Evolutionary conservation across 805 yeast species (phyloP).

Genomic region (Metschnikowia baotianmanensis): DNA sequence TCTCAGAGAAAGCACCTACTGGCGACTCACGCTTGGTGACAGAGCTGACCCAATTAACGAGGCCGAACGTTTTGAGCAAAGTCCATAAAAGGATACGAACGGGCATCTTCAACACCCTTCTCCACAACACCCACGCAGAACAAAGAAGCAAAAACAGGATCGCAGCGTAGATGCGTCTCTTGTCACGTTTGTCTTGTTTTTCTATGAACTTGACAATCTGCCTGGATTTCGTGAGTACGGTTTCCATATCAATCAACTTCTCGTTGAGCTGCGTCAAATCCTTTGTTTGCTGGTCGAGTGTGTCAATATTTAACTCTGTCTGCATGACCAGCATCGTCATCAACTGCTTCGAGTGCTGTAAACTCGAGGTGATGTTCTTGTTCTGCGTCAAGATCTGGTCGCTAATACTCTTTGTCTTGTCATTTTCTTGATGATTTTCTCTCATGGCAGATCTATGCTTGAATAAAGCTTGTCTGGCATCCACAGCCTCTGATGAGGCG

Average conservation of each 20-base stretch:
- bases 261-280: constrained; percentile 41
- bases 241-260: constrained; percentile 40
- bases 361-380: constrained; percentile 43
- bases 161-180: constrained; percentile 47
- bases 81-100: constrained; percentile 47
- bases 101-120: constrained; percentile 46
- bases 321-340: constrained; percentile 50
- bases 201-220: constrained; percentile 50
- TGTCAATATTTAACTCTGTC: constrained; percentile 49
- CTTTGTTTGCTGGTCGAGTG: constrained; percentile 46
- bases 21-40: constrained; percentile 1
- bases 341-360: constrained; percentile 48
- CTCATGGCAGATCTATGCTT: constrained; percentile 9
- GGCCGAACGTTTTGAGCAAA: constrained; percentile 34
- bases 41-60: constrained; percentile 14
- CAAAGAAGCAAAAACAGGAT: constrained; percentile 45
- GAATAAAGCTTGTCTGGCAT: constrained; percentile 11
- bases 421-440: neutral
- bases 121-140: constrained; percentile 50
- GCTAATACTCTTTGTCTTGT: constrained; percentile 25
- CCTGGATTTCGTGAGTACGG: constrained; percentile 40
- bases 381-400: constrained; percentile 47
- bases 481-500: neutral
- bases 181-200: constrained; percentile 49
- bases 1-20: neutral